Base-by-base conservation (phyloP, 805 yeast species). In the Ogataea parapolymorpha region DNA sequence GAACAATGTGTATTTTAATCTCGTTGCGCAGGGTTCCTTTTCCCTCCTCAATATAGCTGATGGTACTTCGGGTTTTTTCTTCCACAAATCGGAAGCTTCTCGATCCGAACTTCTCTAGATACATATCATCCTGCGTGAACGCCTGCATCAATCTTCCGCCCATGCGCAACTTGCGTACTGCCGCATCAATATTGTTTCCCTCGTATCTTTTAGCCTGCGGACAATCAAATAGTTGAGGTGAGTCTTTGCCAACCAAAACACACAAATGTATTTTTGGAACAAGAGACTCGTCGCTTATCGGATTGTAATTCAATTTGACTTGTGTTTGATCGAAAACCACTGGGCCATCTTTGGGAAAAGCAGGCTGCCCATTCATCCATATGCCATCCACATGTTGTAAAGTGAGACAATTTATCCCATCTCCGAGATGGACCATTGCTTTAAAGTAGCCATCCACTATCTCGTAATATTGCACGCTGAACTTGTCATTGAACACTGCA, bases 101-200 rank as follows among this genome's bases (percentile, higher is more conserved):
- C 45, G 81, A 76, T 15, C 95, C 93, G 56, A 87, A 77, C 0
- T 93, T 89, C 31, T 76, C 73, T 29, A 81, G 65, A 43, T 79
- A 63, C 95, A 90, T 86, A 55, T 88, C 95, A 51, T 90, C 96
- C 55, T 80, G 84, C 1, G 96, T 89, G 61, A 75, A 89, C 1
- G 96, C 95, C 54, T 86, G 90, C 95, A 87, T 85, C 63, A 90
- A 64, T 50, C 95, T 71, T 4, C 85, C 95, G 2, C 85, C 96
- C 46, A 85, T 76, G 50, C 91, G 77, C 48, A 90, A 61, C 58
- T 87, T 86, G 49, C 68, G 70, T 13, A 84, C 65, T 1, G 95
- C 96, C 5, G 79, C 57, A 11, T 80, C 81, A 20, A 89, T 53
- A 12, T 70, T 75, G 44, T 85, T 80, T 1, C 80, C 82, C 50